Percentiles rank a stretch among this genome's conserved stretches.
phyloP scores from a whole-genome alignment of 148 eudicot species.

The Agrostemma githago region DNA sequence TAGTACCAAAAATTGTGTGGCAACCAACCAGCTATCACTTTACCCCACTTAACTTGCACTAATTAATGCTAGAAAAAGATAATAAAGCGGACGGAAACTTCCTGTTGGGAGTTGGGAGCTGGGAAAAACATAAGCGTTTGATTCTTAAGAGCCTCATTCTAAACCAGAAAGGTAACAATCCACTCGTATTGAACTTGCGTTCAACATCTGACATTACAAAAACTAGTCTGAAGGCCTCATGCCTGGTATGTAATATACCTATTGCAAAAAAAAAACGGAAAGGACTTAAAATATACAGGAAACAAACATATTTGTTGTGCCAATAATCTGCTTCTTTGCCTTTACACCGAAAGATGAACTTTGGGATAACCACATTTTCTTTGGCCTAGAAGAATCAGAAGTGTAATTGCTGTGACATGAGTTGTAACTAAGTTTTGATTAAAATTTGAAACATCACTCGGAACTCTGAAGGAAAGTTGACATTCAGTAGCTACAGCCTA shows the following conservation, averaged over 20 bases:
- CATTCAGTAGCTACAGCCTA: not conserved
- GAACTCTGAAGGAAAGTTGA: not conserved
- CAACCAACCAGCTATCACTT: not conserved
- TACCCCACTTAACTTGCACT: too few relatives aligned
- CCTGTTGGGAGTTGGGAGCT: not conserved
- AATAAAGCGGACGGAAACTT: not conserved
- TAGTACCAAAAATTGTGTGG: not conserved
- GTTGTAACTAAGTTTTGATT: not conserved
- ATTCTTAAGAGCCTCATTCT: not conserved
- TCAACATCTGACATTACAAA: not conserved
- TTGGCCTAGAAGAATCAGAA: not conserved
- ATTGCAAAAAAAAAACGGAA: not conserved
- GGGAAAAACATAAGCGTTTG: not conserved
- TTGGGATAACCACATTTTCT: slow-evolving; percentile 3
- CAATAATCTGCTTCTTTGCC: not conserved
- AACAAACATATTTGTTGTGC: not conserved
- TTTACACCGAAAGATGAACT: not conserved
- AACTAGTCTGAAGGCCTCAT: not conserved
- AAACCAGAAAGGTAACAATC: not conserved
- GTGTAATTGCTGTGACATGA: not conserved
- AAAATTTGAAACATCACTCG: not conserved
- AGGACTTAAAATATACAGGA: not conserved
- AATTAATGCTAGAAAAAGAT: too few relatives aligned
- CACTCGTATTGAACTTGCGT: not conserved
- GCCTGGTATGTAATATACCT: not conserved